Evolutionary conservation across 768 basidiomycete genomes (phyloP), one percentile per base, ranked within the genome.

Genomic region (Suillus lakei): DNA sequence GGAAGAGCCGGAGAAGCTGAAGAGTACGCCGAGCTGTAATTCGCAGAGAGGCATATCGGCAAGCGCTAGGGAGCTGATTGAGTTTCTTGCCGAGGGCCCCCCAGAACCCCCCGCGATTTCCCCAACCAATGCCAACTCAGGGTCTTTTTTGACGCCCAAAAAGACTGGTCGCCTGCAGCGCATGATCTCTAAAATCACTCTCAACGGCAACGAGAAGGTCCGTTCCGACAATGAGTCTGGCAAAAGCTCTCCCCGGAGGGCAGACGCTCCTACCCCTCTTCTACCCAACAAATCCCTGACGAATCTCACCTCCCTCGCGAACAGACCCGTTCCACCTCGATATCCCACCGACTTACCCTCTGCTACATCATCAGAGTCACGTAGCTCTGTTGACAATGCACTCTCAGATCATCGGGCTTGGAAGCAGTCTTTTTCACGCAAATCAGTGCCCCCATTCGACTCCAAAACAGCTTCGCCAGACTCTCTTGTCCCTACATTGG

Each of bases 151-250:
- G 64, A 80, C 72, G 66, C 72, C 67, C 64, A 79, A 76, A 70
- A 88, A 88, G 76, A 83, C 82, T 62, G 87, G 87, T 56, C 84
- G 92, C 30, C 78, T 95, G 66, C 90, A 91, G 76, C 86, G 88
- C 67, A 93, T 96, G 88, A 91, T 96, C 70, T 93, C 92, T 23
- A 90, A 88, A 70, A 80, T 95, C 32, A 89, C 86, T 43, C 79
- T 86, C 67, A 83, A 84, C 23, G 64, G 73, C 61, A 53, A 66
- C 41, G 68, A 70, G 59, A 64, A 64, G 18, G 43, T 34, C 28
- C 63, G 63, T 30, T 21, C 34, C 18, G 63, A 64, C 5, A 66
- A 53, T 60, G 78, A 76, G 53, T 72, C 69, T 54, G 66, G 65
- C 21, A 75, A 70, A 51, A 65, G 70, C 43, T 67, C 73, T 39